A percentile compares a stretch with the other conserved stretches of the same genome.
These are phyloP conservation scores for Didymella arachidicola DNA, from an alignment of 2,329 filamentous ascomycete genomes.

Conservation along the genomic window DNA sequence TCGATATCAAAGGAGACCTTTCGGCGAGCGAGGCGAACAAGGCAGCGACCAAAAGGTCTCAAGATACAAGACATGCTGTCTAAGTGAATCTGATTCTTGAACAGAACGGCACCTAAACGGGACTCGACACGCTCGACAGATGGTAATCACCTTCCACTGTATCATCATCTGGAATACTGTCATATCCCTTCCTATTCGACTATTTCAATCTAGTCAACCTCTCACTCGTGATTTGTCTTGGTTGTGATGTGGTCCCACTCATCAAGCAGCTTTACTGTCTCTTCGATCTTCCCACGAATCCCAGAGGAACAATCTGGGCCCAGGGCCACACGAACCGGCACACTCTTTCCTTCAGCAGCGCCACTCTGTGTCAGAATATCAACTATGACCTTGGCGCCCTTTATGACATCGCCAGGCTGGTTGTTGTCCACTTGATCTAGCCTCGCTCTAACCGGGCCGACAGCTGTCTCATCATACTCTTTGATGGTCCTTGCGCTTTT, in stretches of 20 bases:
- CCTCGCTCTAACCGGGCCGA: conserved; percentile 40
- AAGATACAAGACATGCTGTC: no score
- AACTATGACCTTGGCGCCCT: conserved; percentile 61
- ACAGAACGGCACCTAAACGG: no score
- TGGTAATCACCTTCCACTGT: no score
- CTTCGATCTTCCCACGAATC: conserved; percentile 31
- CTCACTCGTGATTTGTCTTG: conserved; percentile 29
- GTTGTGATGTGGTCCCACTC: conserved; percentile 45
- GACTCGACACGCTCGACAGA: no score
- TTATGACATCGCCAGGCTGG: conserved; percentile 64
- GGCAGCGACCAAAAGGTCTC: no score
- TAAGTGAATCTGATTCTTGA: no score
- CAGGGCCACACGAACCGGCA: conserved; percentile 64
- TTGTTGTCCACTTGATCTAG: conserved; percentile 54
- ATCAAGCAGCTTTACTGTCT: conserved; percentile 37
- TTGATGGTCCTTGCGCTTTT: conserved; percentile 28
- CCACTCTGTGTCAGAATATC: conserved; percentile 64
- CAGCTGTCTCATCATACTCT: conserved; percentile 48
- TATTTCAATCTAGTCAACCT: no score
- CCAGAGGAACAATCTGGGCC: conserved; percentile 46
- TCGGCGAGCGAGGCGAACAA: no score
- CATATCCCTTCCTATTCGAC: no score
- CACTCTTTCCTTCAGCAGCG: conserved; percentile 56
- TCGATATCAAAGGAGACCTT: no score
- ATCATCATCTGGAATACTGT: no score